Conservation (phyloP, 1,139 yeast species). For the Insectozyma bohioensis region DNA sequence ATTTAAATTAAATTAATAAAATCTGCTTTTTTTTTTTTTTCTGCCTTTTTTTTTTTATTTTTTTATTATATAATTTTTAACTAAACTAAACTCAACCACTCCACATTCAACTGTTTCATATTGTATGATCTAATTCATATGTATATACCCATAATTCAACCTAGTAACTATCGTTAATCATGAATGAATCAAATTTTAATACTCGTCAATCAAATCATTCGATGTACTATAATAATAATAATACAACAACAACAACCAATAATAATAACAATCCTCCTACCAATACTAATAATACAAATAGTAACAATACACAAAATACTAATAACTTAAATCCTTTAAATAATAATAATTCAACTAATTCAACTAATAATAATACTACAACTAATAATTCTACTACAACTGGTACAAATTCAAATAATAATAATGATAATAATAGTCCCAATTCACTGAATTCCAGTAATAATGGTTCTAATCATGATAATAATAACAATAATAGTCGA, state of each 20-base stretch:
- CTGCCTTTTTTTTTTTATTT: too few species aligned
- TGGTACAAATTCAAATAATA: constrained; percentile 1
- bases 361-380: neutral
- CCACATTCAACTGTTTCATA: constrained; percentile 1
- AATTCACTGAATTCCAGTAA: too few species aligned
- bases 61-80: too few species aligned
- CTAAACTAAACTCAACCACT: too few species aligned
- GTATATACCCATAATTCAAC: too few species aligned
- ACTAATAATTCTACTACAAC: neutral
- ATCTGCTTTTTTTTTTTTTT: too few species aligned
- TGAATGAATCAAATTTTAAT: constrained; percentile 14
- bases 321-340: neutral
- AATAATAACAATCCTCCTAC: constrained; percentile 2
- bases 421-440: too few species aligned
- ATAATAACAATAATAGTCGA: constrained; percentile 1
- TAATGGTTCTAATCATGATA: neutral
- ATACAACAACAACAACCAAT: constrained; percentile 4
- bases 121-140: too few species aligned
- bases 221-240: too few species aligned
- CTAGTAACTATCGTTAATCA: constrained; percentile 4
- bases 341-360: neutral
- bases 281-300: constrained; percentile 1
- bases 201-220: constrained; percentile 10
- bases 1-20: too few species aligned
- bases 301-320: neutral